Evolutionary conservation across 148 eudicot species (phyloP).

Genomic region (Vaccinium myrtillus): DNA sequence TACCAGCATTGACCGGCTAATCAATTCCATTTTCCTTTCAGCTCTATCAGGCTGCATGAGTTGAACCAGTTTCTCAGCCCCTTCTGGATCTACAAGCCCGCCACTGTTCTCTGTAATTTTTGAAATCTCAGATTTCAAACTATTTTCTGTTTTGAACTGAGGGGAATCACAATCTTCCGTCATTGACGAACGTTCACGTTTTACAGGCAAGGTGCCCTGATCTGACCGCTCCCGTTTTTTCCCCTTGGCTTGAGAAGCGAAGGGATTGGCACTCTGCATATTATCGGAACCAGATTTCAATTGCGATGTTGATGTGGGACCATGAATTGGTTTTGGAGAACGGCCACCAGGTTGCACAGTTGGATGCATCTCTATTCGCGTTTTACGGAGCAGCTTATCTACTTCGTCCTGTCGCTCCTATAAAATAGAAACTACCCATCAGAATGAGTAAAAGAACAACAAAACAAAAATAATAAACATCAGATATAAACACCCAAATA

Average conservation of each 20-base stretch:
- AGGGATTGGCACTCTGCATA: slow-evolving; percentile 46
- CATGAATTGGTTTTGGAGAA: slow-evolving; percentile 71
- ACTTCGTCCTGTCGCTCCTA: slow-evolving; percentile 94
- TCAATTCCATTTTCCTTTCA: slow-evolving; percentile 66
- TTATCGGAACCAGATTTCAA: slow-evolving; percentile 71
- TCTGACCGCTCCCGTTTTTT: slow-evolving; percentile 79
- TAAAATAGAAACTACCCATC: not conserved
- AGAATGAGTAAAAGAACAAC: not conserved
- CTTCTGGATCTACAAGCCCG: slow-evolving; percentile 65
- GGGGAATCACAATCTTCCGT: slow-evolving; percentile 56
- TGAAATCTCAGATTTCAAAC: slow-evolving; percentile 63
- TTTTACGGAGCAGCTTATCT: slow-evolving; percentile 62
- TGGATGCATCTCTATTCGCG: slow-evolving; percentile 67
- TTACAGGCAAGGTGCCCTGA: slow-evolving; percentile 52
- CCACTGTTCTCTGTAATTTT: slow-evolving; percentile 76
- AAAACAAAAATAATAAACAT: not conserved
- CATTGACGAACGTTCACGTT: slow-evolving; percentile 59
- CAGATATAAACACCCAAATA: not conserved
- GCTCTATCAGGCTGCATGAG: slow-evolving; percentile 78
- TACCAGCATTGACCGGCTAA: slow-evolving; percentile 60
- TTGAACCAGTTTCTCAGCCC: slow-evolving; percentile 74
- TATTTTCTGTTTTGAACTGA: slow-evolving; percentile 43
- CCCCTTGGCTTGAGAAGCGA: slow-evolving; percentile 64
- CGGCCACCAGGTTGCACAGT: slow-evolving; percentile 71
- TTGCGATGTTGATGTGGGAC: slow-evolving; percentile 57